Percentiles rank a stretch among this genome's conserved stretches.
Evolutionary conservation across 192 early-diverging fungal species (phyloP).

Genomic region (Linderina pennispora): DNA sequence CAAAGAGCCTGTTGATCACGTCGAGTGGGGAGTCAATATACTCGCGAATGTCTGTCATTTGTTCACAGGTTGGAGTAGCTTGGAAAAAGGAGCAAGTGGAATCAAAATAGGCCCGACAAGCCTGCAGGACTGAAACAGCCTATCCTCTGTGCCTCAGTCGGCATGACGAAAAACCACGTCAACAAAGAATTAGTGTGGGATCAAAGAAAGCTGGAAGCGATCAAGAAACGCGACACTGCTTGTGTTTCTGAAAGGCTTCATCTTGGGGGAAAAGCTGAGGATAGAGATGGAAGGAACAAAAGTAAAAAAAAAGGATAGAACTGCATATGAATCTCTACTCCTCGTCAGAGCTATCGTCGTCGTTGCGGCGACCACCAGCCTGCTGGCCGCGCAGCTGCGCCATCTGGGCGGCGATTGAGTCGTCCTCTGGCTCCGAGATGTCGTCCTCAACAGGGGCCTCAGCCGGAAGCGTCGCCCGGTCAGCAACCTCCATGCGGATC

Average conservation of each 20-base stretch:
- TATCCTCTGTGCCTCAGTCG: no score
- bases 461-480: conserved; percentile 64
- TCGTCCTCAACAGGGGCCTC: conserved; percentile 74
- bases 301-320: background rate
- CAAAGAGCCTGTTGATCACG: conserved; percentile 35
- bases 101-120: no score
- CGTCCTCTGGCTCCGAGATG: conserved; percentile 95
- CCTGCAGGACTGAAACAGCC: no score
- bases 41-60: no score
- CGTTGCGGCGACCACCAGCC: conserved; percentile 26
- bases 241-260: no score
- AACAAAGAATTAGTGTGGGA: conserved; percentile 1
- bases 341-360: conserved; percentile 48
- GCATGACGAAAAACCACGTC: background rate
- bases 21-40: conserved; percentile 19
- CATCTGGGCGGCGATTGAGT: conserved; percentile 95
- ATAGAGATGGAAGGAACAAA: background rate
- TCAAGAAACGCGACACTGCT: background rate
- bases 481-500: conserved; percentile 68
- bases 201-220: conserved; percentile 1
- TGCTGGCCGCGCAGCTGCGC: conserved; percentile 76
- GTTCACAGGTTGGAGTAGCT: no score
- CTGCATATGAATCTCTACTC: conserved; percentile 19
- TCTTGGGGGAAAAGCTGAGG: no score
- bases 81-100: no score